Percentiles rank a stretch among this genome's conserved stretches.
Evolutionary conservation across 1,284 basidiomycete genomes (phyloP).

Genomic region (Ceratobasidium theobromae): DNA sequence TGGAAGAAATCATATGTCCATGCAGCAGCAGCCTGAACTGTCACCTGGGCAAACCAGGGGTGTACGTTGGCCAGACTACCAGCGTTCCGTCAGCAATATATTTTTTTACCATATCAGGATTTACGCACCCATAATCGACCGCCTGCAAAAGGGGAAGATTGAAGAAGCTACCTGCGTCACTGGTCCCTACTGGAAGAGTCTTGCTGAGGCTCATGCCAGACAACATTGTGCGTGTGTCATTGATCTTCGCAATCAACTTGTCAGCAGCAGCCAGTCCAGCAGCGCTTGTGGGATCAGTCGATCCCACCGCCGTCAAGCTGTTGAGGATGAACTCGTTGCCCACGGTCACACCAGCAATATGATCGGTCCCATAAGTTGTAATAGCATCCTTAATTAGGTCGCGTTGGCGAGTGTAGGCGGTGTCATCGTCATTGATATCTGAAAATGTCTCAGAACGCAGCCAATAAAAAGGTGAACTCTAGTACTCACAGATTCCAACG

Average conservation of each 20-base stretch:
- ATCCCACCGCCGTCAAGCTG: conserved; percentile 34
- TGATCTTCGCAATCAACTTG: conserved; percentile 64
- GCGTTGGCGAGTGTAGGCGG: conserved; percentile 73
- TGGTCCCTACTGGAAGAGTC: conserved; percentile 75
- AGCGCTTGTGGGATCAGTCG: conserved; percentile 51
- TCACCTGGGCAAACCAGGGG: conserved; percentile 65
- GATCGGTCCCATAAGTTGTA: conserved; percentile 72
- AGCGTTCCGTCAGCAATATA: not conserved
- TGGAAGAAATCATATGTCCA: conserved; percentile 66
- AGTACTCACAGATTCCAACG: conserved; percentile 73
- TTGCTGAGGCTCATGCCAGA: conserved; percentile 50
- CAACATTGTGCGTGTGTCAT: conserved; percentile 62
- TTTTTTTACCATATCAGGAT: conserved; percentile 3
- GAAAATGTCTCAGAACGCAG: not conserved
- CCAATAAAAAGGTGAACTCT: not conserved
- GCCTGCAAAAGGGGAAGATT: conserved; percentile 66
- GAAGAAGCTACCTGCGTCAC: conserved; percentile 88
- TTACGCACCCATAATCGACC: conserved; percentile 73
- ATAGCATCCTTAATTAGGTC: conserved; percentile 66
- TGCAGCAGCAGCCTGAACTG: conserved; percentile 65
- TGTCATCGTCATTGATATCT: conserved; percentile 59
- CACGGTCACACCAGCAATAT: conserved; percentile 75
- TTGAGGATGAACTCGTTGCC: conserved; percentile 44
- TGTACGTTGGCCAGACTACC: conserved; percentile 72
- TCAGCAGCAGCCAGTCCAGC: conserved; percentile 50